These are phyloP conservation scores for Fragaria nilgerrensis DNA, from an alignment of 306 rosid genomes.

Conservation along the genomic window DNA sequence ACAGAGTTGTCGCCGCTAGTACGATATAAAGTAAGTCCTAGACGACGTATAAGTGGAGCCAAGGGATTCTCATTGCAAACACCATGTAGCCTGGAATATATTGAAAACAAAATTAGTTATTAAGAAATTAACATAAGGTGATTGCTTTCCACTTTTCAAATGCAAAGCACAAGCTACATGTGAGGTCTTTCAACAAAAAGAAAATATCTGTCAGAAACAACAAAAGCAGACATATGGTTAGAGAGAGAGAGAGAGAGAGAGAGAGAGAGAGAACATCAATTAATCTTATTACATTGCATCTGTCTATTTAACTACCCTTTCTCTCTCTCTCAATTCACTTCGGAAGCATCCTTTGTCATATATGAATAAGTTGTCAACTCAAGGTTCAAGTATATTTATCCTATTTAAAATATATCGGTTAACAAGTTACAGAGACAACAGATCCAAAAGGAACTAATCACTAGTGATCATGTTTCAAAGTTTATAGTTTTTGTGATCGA, in stretches of 20 bases:
- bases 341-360: not conserved
- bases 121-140: slow-evolving; percentile 2
- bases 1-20: slow-evolving; percentile 89
- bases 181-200: not conserved
- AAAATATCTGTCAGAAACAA: not conserved
- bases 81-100: slow-evolving; percentile 72
- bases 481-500: not conserved
- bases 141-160: not conserved
- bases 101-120: slow-evolving; percentile 2
- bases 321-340: not conserved
- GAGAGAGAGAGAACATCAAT: not conserved
- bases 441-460: not conserved
- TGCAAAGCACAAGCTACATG: not conserved
- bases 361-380: not conserved
- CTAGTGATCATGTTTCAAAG: not conserved
- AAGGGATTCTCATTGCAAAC: slow-evolving; percentile 86
- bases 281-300: not conserved
- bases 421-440: not conserved
- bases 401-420: not conserved
- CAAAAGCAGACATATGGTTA: not conserved
- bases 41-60: slow-evolving; percentile 77
- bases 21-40: slow-evolving; percentile 72
- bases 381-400: not conserved
- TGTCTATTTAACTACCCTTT: not conserved
- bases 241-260: not conserved